Base-by-base conservation (phyloP, 495 filamentous ascomycete genomes). In the Xylaria sp. region DNA sequence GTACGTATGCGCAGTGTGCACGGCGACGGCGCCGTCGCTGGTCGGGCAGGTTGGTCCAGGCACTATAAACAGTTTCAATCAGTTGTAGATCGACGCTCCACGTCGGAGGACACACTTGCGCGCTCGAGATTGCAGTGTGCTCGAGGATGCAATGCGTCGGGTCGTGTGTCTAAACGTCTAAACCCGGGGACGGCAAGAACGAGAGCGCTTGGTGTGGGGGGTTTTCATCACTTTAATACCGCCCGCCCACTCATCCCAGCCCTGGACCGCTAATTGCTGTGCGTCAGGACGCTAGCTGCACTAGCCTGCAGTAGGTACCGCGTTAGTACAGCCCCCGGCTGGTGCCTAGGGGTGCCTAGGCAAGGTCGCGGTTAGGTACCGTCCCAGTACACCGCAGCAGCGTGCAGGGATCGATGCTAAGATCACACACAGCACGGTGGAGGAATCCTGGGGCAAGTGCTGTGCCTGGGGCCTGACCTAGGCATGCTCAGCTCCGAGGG, bases 151-250 rank as follows among this genome's bases (percentile, higher is more conserved):
- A 67, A 37, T 40, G 64, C 44, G 44, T 67, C 15, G 33, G 46
- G n/a, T 53, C 37, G 59, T 41, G 59, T 65, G 64, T 53, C 46
- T 33, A 21, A 61, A 53, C 53, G 64, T 53, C 46, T 33, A 21
- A 61, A 53, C 53, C 66, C 66, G 66, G 48, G 65, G 44, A 68
- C 48, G 52, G 53, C 35, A 17, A 68, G 66, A 68, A 68, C 65
- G 40, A 68, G 14, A 61, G 40, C 8, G 53, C 66, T 37, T 68
- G 66, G 52, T 53, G 66, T 58, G 66, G 52, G 66, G 62, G 66
- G 50, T 35, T 61, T 48, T 35, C 52, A 46, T 68, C 53, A 33
- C 40, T 68, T 68, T 68, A 68, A 68, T 68, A 68, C 35, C 50
- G 55, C 55, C 66, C 55, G 9, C 52, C 50, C 12, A 37, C 40